Conservation (phyloP, 768 basidiomycete species). For the Lanmaoa rubissima region DNA sequence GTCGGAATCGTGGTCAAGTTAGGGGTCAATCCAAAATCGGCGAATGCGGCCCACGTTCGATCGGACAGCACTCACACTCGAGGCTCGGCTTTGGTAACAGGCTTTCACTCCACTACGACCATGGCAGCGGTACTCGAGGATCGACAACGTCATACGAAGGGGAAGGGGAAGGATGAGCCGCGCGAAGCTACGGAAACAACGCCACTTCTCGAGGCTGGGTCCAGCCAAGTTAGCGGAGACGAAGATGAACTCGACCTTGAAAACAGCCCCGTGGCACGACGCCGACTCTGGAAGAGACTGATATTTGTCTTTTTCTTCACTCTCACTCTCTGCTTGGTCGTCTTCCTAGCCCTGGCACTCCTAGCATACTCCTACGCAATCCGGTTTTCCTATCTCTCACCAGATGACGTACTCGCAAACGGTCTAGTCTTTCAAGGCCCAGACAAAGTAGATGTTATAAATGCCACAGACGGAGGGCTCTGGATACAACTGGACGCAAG, state of each 20-base stretch:
- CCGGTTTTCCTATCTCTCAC: constrained; percentile 48
- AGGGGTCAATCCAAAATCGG: constrained; percentile 10
- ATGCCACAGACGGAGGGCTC: constrained; percentile 58
- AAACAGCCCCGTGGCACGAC: constrained; percentile 19
- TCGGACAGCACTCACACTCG: constrained; percentile 1
- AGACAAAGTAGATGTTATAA: constrained; percentile 58
- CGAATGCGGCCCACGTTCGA: constrained; percentile 18
- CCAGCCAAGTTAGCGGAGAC: constrained; percentile 20
- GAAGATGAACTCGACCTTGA: constrained; percentile 24
- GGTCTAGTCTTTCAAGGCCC: constrained; percentile 61
- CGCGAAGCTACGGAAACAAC: constrained; percentile 30
- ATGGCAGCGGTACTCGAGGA: constrained; percentile 23
- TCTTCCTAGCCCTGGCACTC: constrained; percentile 44
- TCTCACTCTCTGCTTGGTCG: constrained; percentile 46
- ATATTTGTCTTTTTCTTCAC: constrained; percentile 56
- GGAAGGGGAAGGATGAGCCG: constrained; percentile 26
- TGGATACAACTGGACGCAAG: constrained; percentile 57
- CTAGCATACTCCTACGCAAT: constrained; percentile 69
- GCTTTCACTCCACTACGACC: constrained; percentile 10
- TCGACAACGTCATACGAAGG: constrained; percentile 18
- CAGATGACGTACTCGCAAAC: constrained; percentile 56
- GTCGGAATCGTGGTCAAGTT: too few species aligned
- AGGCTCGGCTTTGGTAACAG: not conserved
- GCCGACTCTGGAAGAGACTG: constrained; percentile 34
- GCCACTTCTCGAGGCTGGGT: constrained; percentile 28